Conservation (phyloP, 495 filamentous ascomycete species). For the Penicillium steckii region DNA sequence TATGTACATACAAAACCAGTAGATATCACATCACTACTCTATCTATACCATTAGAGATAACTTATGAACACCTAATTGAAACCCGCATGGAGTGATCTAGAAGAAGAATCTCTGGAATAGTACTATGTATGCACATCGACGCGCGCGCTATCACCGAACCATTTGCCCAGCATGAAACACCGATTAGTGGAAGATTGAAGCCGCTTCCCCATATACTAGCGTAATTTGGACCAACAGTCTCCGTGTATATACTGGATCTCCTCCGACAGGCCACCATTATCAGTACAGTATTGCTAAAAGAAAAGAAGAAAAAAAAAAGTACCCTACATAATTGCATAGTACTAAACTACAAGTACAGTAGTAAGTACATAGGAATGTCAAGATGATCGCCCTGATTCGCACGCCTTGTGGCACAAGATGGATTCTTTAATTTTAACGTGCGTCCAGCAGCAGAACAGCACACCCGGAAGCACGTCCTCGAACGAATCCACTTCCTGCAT, state of each 20-base stretch:
- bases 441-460: conserved; percentile 1
- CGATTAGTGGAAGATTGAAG: conserved; percentile 12
- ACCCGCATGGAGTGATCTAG: too few species aligned
- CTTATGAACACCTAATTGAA: too few species aligned
- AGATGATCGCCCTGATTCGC: conserved; percentile 16
- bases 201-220: not conserved
- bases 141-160: conserved; percentile 1
- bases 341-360: too few species aligned
- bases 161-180: not conserved
- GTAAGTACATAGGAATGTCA: too few species aligned
- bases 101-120: too few species aligned
- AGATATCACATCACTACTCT: not conserved
- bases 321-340: too few species aligned
- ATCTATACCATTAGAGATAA: too few species aligned
- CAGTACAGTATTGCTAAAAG: too few species aligned
- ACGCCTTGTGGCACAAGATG: conserved; percentile 19
- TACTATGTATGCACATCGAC: not conserved
- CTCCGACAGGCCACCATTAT: too few species aligned
- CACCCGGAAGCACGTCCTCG: not conserved
- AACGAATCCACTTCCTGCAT: conserved; percentile 7
- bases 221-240: conserved; percentile 4
- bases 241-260: too few species aligned
- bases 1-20: not conserved
- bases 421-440: conserved; percentile 26
- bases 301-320: too few species aligned